Conservation (phyloP, 208 protist genomes). For the Blechomonas ayalai region DNA sequence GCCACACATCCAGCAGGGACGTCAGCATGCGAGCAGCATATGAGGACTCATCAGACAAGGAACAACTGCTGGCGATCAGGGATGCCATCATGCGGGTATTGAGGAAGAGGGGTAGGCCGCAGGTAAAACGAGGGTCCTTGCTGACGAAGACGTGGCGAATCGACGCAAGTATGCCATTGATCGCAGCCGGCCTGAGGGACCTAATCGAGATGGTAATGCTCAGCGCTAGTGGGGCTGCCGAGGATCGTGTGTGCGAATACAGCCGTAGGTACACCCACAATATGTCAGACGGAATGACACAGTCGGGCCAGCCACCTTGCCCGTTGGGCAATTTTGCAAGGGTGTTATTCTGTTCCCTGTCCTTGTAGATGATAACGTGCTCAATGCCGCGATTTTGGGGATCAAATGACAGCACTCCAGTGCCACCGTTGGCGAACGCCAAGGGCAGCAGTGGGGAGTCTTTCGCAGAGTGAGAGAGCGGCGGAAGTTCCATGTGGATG, state of each 20-base stretch:
- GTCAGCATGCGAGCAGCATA: conserved; percentile 54
- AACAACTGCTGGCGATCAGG: conserved; percentile 27
- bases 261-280: conserved; percentile 30
- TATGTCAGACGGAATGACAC: conserved; percentile 19
- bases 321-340: conserved; percentile 78
- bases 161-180: conserved; percentile 7
- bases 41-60: conserved; percentile 5
- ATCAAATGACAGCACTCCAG: conserved; percentile 53
- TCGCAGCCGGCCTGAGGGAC: conserved; percentile 17
- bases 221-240: conserved; percentile 4
- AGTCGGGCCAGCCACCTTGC: conserved; percentile 65
- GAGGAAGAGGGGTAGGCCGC: conserved; percentile 29
- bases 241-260: not conserved
- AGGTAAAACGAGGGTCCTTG: conserved; percentile 4
- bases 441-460: conserved; percentile 49
- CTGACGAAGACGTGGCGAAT: conserved; percentile 10
- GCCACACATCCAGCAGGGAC: conserved; percentile 59
- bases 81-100: conserved; percentile 49
- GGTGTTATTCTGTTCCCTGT: conserved; percentile 53
- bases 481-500: conserved; percentile 41
- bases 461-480: conserved; percentile 10
- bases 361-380: conserved; percentile 66
- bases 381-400: conserved; percentile 58
- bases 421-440: conserved; percentile 44
- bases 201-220: conserved; percentile 19